Conservation (phyloP, 108 stramenopile species). For the Aureococcus anophagefferens region DNA sequence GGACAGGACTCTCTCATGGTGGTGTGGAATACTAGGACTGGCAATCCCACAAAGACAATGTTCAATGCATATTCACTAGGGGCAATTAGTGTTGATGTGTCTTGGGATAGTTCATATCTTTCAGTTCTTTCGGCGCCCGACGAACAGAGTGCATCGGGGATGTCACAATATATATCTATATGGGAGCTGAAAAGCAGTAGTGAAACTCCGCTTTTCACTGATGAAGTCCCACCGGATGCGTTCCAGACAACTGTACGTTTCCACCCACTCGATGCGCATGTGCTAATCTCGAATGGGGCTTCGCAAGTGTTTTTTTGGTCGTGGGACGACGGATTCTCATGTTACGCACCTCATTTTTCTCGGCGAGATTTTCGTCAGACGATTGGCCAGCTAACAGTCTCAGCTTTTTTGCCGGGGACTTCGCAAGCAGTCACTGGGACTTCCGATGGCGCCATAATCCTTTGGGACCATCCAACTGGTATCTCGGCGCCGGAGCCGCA, state of each 20-base stretch:
- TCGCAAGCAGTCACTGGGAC: conserved; percentile 40
- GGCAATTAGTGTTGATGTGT: conserved; percentile 32
- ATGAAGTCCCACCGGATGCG: conserved; percentile 1
- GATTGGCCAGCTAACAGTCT: conserved; percentile 22
- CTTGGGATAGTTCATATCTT: conserved; percentile 30
- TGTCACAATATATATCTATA: too few relatives aligned
- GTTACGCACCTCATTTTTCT: conserved; percentile 21
- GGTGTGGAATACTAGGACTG: conserved; percentile 41
- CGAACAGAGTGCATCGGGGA: too few relatives aligned
- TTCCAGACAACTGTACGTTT: conserved; percentile 20
- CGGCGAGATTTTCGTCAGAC: conserved; percentile 21
- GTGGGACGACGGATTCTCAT: too few relatives aligned
- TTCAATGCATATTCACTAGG: conserved; percentile 35
- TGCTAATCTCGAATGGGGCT: conserved; percentile 41
- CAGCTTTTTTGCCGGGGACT: conserved; percentile 33
- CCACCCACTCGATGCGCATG: conserved; percentile 16
- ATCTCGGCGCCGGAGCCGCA: too few relatives aligned
- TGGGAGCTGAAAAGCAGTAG: too few relatives aligned
- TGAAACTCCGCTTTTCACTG: too few relatives aligned
- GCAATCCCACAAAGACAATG: conserved; percentile 41
- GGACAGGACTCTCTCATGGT: conserved; percentile 46
- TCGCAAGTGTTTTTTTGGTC: conserved; percentile 39
- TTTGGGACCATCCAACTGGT: conserved; percentile 41
- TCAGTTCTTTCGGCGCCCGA: conserved; percentile 19
- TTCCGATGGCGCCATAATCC: conserved; percentile 26